Evolutionary conservation across 2,329 filamentous ascomycete genomes (phyloP).

Genomic region (Fusarium sp.): DNA sequence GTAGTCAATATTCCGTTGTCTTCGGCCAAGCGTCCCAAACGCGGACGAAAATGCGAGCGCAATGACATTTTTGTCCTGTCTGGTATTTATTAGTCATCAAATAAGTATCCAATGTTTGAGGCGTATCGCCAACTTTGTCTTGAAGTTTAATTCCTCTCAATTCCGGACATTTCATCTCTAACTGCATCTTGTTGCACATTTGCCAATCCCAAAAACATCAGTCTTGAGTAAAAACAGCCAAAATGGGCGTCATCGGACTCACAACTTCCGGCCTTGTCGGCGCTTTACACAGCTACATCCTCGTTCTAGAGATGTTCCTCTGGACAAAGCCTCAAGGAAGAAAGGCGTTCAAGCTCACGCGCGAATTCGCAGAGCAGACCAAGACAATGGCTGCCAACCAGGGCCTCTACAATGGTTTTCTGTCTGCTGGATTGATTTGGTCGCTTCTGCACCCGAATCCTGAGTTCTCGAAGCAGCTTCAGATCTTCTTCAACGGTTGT

Average conservation of each 20-base stretch:
- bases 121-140: slow-evolving; percentile 10
- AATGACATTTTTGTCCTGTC: slow-evolving; percentile 11
- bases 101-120: neutral
- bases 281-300: slow-evolving; percentile 61
- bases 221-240: slow-evolving; percentile 36
- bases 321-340: slow-evolving; percentile 62
- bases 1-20: neutral
- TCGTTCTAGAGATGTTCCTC: slow-evolving; percentile 63
- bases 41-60: neutral
- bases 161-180: neutral
- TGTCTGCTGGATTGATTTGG: slow-evolving; percentile 63
- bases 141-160: neutral
- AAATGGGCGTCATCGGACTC: slow-evolving; percentile 53
- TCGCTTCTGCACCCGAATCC: slow-evolving; percentile 59
- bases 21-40: slow-evolving; percentile 22
- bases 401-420: slow-evolving; percentile 66
- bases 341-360: slow-evolving; percentile 58
- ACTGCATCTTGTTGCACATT: neutral
- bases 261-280: slow-evolving; percentile 55
- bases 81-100: slow-evolving; percentile 11
- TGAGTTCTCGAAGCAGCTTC: slow-evolving; percentile 58
- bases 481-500: slow-evolving; percentile 62
- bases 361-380: slow-evolving; percentile 61
- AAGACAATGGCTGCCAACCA: slow-evolving; percentile 62
- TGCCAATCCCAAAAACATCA: neutral